Base-by-base conservation (phyloP, 73 alveolate genomes). In the Paramecium pentaurelia region DNA sequence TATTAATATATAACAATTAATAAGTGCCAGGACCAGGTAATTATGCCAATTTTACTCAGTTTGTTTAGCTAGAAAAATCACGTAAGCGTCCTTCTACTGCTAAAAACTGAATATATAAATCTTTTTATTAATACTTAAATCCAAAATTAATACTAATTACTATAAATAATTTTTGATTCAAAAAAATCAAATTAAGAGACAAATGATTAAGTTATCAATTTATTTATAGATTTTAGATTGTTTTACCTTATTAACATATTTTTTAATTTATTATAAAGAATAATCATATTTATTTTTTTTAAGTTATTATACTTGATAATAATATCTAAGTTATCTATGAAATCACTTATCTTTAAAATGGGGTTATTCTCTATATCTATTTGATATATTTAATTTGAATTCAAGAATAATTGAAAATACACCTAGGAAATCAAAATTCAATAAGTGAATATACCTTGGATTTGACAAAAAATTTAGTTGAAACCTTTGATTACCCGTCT, bases 11-110 rank as follows among this genome's bases (percentile, higher is more conserved):
- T 40, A 6, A 42, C 4, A 44, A 80, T 49, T 16, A 54, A 54
- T 54, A 14, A 45, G 91, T 44, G 1, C 91, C 91, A 22, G 91
- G 91, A 7, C 91, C 91, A 11, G 91, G 91, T 1, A 80, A 80
- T 80, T 54, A 54, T 54, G 70, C 3, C 0, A 54, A 54, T 54
- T 16, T 54, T 22, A 54, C 70, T 18, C 22, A 54, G 25, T 54
- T 54, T 54, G 70, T 54, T 0, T 54, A 54, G 14, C 32, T 54
- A 54, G 70, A 18, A 54, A 54, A 54, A 54, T 54, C 32, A 18
- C 32, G 9, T 54, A 54, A 54, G 32, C 10, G 70, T 2, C 70
- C 70, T 0, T 54, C 70, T 54, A 54, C 70, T 54, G 70, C 70
- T 22, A 54, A 54, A 25, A 54, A 54, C 32, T 54, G 70, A 54